phyloP scores from a whole-genome alignment of 1,284 basidiomycete genomes.

The Cerrena zonata region DNA sequence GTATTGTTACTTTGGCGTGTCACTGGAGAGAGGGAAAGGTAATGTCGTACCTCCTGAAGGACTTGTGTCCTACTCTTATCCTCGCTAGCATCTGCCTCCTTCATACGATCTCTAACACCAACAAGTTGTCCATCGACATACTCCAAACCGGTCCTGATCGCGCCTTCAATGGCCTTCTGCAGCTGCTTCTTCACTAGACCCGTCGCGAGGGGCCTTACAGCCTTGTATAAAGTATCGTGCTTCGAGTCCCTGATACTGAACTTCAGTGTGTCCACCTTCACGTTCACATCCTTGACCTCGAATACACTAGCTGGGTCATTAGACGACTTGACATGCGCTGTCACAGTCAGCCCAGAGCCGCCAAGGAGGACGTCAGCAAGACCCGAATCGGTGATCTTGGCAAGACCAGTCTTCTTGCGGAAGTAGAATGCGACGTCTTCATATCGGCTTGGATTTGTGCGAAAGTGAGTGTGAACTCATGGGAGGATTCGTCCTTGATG shows the following conservation, averaged over 20 bases:
- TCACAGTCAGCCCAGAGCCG: constrained; percentile 68
- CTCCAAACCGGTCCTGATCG: constrained; percentile 77
- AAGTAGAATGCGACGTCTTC: constrained; percentile 87
- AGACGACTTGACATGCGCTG: constrained; percentile 55
- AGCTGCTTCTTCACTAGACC: constrained; percentile 88
- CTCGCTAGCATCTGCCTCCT: constrained; percentile 56
- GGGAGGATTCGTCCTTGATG: constrained; percentile 56
- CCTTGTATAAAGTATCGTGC: constrained; percentile 88
- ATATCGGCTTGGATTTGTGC: constrained; percentile 92
- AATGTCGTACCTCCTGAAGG: constrained; percentile 46
- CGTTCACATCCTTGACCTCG: constrained; percentile 70
- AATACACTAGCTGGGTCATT: constrained; percentile 54
- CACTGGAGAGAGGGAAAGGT: background rate
- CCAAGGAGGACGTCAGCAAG: constrained; percentile 86
- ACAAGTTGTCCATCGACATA: constrained; percentile 84
- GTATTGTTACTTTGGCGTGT: constrained; percentile 1
- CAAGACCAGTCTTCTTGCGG: constrained; percentile 71
- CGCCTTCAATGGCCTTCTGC: constrained; percentile 74
- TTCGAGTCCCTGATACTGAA: constrained; percentile 89
- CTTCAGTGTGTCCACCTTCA: constrained; percentile 81
- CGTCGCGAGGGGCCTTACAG: constrained; percentile 67
- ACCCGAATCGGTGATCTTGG: constrained; percentile 83
- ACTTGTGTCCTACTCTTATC: constrained; percentile 49
- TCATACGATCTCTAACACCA: constrained; percentile 70
- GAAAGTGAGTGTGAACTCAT: constrained; percentile 69